Conservation (phyloP, 257 asterid genomes). For the Scutellaria barbata region DNA sequence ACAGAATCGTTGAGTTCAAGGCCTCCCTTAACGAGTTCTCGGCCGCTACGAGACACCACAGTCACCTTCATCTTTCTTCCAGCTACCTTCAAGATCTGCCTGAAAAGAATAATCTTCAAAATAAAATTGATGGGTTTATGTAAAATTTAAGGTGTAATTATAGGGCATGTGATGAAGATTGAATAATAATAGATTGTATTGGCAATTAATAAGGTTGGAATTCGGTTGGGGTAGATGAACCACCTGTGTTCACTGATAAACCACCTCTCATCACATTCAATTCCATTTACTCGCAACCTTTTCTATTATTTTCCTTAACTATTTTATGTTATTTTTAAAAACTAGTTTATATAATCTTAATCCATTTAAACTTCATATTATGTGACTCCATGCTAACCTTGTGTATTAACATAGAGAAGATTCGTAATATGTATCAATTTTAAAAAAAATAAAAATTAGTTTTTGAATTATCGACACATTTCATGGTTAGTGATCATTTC, state of each 20-base stretch:
- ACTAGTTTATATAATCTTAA: too few relatives aligned
- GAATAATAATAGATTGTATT: not conserved
- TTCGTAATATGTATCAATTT: too few relatives aligned
- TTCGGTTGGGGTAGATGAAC: conserved; percentile 44
- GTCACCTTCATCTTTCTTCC: conserved; percentile 65
- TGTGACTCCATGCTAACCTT: too few relatives aligned
- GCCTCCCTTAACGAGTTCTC: conserved; percentile 86
- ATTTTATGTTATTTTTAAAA: too few relatives aligned
- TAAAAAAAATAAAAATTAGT: too few relatives aligned
- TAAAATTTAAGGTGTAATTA: not conserved
- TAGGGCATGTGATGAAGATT: not conserved
- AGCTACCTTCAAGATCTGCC: conserved; percentile 39
- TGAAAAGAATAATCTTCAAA: not conserved
- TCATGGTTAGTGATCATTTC: too few relatives aligned
- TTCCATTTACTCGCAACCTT: too few relatives aligned
- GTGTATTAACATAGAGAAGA: too few relatives aligned
- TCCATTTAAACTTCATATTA: too few relatives aligned
- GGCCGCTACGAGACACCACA: conserved; percentile 84
- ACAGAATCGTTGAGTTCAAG: conserved; percentile 76
- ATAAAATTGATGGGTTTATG: conserved; percentile 13
- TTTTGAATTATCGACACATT: too few relatives aligned
- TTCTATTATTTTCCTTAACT: too few relatives aligned
- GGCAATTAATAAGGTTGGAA: conserved; percentile 45
- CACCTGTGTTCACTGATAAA: conserved; percentile 7
- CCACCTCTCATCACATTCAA: too few relatives aligned